Percentiles rank a stretch among this genome's conserved stretches.
These are phyloP conservation scores for Lobulomyces angularis DNA, from an alignment of 192 early-diverging fungal genomes.

Conservation along the genomic window DNA sequence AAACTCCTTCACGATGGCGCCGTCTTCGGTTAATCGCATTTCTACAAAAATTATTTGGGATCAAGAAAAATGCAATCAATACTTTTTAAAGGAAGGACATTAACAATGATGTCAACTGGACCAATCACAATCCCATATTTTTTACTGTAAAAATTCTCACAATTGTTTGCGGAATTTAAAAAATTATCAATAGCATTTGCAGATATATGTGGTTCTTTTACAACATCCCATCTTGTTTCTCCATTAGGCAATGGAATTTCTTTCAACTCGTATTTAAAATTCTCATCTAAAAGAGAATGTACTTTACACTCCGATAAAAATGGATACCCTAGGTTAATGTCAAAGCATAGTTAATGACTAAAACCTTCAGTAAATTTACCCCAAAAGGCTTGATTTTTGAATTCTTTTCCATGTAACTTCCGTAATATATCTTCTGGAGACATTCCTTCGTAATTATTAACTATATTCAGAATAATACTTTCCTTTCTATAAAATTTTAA, in stretches of 20 bases:
- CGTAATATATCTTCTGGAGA: constrained; percentile 43
- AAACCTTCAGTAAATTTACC: constrained; percentile 20
- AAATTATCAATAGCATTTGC: constrained; percentile 35
- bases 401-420: constrained; percentile 36
- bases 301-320: constrained; percentile 74
- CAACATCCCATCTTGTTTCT: constrained; percentile 12
- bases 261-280: constrained; percentile 42
- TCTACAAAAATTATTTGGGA: constrained; percentile 2
- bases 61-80: background rate
- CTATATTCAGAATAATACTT: constrained; percentile 52
- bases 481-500: constrained; percentile 40
- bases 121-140: constrained; percentile 60
- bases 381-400: background rate
- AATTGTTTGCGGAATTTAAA: constrained; percentile 39
- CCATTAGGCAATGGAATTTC: constrained; percentile 3
- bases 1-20: constrained; percentile 64
- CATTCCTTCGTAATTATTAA: constrained; percentile 35
- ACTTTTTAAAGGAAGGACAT: constrained; percentile 50
- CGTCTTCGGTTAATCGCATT: constrained; percentile 50
- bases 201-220: constrained; percentile 8
- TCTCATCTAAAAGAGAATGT: constrained; percentile 58
- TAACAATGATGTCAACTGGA: constrained; percentile 43
- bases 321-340: constrained; percentile 61
- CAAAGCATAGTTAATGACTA: constrained; percentile 3
- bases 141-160: constrained; percentile 54